Percentiles rank a stretch among this genome's conserved stretches.
Evolutionary conservation across 768 basidiomycete genomes (phyloP).

Genomic region (Omphalotus guepiniiformis): DNA sequence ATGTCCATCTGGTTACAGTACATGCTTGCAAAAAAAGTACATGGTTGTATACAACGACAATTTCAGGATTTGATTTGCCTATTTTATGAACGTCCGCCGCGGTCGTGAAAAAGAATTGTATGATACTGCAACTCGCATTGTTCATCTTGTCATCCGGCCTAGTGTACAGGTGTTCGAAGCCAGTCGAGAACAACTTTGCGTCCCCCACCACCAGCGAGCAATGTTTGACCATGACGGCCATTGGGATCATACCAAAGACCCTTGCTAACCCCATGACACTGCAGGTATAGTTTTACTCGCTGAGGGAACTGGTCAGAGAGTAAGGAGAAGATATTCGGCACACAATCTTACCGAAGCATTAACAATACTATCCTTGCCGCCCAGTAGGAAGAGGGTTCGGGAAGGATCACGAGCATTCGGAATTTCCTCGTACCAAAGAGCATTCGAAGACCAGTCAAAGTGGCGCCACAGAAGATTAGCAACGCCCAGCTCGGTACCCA

Average conservation of each 20-base stretch:
- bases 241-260: constrained; percentile 61
- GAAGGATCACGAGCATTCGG: constrained; percentile 67
- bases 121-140: no score
- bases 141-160: no score
- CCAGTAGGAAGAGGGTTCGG: constrained; percentile 71
- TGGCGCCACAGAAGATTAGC: constrained; percentile 80
- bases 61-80: no score
- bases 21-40: no score
- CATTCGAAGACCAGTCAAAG: constrained; percentile 85
- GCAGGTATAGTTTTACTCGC: constrained; percentile 72
- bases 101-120: no score
- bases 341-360: constrained; percentile 52
- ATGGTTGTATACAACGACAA: no score
- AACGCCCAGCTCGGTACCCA: constrained; percentile 82
- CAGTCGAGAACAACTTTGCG: constrained; percentile 60
- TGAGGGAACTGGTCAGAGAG: constrained; percentile 23
- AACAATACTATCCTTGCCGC: constrained; percentile 80
- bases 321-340: constrained; percentile 2
- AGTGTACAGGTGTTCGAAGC: constrained; percentile 33
- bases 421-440: constrained; percentile 88
- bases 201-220: constrained; percentile 47
- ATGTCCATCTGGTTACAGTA: no score
- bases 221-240: constrained; percentile 60
- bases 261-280: constrained; percentile 67
- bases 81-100: no score